These are phyloP conservation scores for Ogataea kodamae DNA, from an alignment of 805 yeast genomes.

Conservation along the genomic window DNA sequence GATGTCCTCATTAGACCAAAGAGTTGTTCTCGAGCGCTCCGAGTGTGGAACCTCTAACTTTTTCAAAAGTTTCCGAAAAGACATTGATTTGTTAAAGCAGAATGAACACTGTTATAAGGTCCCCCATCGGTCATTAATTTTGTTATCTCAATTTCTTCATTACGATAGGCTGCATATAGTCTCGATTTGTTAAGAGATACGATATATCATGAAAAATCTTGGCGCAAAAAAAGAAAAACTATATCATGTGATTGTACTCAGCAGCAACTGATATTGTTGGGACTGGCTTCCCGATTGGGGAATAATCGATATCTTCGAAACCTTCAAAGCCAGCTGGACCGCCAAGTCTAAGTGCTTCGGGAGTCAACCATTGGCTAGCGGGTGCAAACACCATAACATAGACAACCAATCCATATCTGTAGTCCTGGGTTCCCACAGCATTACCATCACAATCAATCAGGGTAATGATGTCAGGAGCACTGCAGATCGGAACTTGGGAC, in stretches of 20 bases:
- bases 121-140: no score
- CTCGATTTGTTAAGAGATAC: no score
- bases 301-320: conserved; percentile 34
- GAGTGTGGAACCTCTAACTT: no score
- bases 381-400: conserved; percentile 39
- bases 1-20: conserved; percentile 41
- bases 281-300: conserved; percentile 36
- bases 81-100: no score
- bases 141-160: no score
- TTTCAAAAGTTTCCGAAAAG: no score
- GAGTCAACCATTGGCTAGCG: conserved; percentile 32
- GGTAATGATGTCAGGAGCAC: conserved; percentile 42
- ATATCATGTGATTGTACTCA: conserved; percentile 6
- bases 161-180: no score
- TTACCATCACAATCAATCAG: conserved; percentile 38
- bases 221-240: no score
- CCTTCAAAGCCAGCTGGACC: conserved; percentile 35
- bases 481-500: conserved; percentile 28
- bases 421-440: conserved; percentile 44
- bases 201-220: no score
- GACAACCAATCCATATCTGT: conserved; percentile 40
- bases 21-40: no score
- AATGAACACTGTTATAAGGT: no score
- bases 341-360: conserved; percentile 36
- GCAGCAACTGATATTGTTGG: conserved; percentile 10